Percentiles rank a stretch among this genome's conserved stretches.
Evolutionary conservation across 73 alveolate species (phyloP).

Genomic region (Breviolum minutum): DNA sequence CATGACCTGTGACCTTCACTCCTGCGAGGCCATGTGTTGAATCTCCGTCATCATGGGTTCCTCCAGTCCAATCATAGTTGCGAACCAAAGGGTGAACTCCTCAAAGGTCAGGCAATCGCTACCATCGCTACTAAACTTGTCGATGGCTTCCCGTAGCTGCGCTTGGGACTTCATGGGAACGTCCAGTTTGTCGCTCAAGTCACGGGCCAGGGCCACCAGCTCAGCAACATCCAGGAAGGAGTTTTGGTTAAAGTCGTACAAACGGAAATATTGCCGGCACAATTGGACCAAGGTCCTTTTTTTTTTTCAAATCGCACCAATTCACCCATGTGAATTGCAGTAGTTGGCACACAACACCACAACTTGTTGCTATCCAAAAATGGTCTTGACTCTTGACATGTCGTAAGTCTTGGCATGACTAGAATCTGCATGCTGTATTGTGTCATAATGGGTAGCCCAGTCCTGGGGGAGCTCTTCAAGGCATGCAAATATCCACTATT

Average conservation of each 20-base stretch:
- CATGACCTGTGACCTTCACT: not conserved
- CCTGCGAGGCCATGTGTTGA: not conserved
- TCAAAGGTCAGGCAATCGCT: constrained; percentile 38
- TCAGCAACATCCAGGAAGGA: constrained; percentile 59
- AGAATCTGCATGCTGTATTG: too few species aligned
- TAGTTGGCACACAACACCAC: too few species aligned
- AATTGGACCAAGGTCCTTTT: constrained; percentile 11
- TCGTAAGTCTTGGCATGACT: too few species aligned
- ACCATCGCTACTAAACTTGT: constrained; percentile 34
- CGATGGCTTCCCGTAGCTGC: constrained; percentile 14
- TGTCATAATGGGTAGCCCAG: not conserved
- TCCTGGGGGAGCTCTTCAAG: constrained; percentile 48
- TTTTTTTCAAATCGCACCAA: not conserved
- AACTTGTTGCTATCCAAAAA: too few species aligned
- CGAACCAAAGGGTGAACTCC: constrained; percentile 19
- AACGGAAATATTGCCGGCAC: constrained; percentile 34
- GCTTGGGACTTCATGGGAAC: not conserved
- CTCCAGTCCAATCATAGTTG: constrained; percentile 21
- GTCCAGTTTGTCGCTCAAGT: constrained; percentile 3
- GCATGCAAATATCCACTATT: not conserved
- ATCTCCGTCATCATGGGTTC: not conserved
- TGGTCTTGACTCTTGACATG: too few species aligned
- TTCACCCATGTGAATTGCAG: not conserved
- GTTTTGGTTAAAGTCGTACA: constrained; percentile 33
- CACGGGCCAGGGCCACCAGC: constrained; percentile 20